Evolutionary conservation across 176 grass and related monocot species (phyloP).

Genomic region (Avena sativa): DNA sequence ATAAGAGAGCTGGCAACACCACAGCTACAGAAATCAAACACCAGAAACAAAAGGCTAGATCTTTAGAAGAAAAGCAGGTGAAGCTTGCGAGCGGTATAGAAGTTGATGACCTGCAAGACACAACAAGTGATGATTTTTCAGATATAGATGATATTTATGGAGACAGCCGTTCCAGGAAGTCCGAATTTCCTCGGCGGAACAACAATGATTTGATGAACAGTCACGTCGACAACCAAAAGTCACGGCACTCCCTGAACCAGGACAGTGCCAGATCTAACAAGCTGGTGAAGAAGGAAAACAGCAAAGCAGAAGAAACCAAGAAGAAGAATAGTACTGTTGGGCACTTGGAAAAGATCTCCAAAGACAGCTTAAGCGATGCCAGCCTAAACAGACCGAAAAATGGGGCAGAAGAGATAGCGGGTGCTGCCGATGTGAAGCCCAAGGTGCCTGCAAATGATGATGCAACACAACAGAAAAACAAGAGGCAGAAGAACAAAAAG

Average conservation of each 20-base stretch:
- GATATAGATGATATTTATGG: slow-evolving; percentile 51
- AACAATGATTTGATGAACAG: slow-evolving; percentile 27
- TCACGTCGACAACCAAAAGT: slow-evolving; percentile 24
- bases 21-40: slow-evolving; percentile 33
- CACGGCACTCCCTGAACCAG: slow-evolving; percentile 45
- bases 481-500: slow-evolving; percentile 49
- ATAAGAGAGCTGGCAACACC: slow-evolving; percentile 36
- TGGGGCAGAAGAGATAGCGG: not conserved
- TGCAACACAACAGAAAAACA: slow-evolving; percentile 38
- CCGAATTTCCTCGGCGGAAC: slow-evolving; percentile 33
- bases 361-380: slow-evolving; percentile 12
- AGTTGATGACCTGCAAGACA: slow-evolving; percentile 40
- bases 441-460: slow-evolving; percentile 21
- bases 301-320: slow-evolving; percentile 41
- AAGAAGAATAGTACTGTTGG: slow-evolving; percentile 24
- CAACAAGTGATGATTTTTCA: slow-evolving; percentile 28
- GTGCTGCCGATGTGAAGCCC: slow-evolving; percentile 32
- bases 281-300: slow-evolving; percentile 41
- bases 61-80: slow-evolving; percentile 54
- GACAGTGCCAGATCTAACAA: slow-evolving; percentile 54
- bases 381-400: not conserved
- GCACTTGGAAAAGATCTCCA: slow-evolving; percentile 37
- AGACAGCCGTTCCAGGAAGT: slow-evolving; percentile 51
- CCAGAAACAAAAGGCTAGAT: slow-evolving; percentile 37
- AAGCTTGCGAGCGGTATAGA: slow-evolving; percentile 45